These are phyloP conservation scores for Pythium diclinum DNA, from an alignment of 352 stramenopile species.

Conservation along the genomic window DNA sequence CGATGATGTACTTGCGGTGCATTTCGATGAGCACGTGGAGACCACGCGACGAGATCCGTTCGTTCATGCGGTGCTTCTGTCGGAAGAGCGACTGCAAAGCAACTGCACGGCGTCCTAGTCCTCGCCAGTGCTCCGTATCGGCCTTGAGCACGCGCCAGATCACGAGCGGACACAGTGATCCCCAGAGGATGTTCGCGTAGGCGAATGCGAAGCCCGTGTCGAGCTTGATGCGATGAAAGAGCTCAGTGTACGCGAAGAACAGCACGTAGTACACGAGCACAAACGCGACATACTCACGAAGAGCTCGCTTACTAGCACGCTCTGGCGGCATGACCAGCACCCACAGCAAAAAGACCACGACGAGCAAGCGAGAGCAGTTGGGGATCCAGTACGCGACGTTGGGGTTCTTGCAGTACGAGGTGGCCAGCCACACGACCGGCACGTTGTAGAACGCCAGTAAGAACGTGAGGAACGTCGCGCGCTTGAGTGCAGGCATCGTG, in stretches of 20 bases:
- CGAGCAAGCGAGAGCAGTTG: slow-evolving; percentile 28
- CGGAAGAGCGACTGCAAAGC: slow-evolving; percentile 49
- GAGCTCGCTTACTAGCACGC: slow-evolving; percentile 40
- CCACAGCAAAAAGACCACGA: slow-evolving; percentile 41
- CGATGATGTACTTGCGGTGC: slow-evolving; percentile 69
- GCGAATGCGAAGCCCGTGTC: slow-evolving; percentile 33
- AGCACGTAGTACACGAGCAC: slow-evolving; percentile 31
- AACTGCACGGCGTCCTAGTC: slow-evolving; percentile 51
- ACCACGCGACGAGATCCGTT: slow-evolving; percentile 35
- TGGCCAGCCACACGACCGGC: slow-evolving; percentile 41
- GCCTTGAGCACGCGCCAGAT: slow-evolving; percentile 69
- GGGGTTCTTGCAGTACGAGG: slow-evolving; percentile 8
- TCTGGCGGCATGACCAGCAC: slow-evolving; percentile 42
- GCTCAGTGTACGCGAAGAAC: slow-evolving; percentile 22
- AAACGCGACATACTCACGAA: slow-evolving; percentile 60
- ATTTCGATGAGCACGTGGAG: slow-evolving; percentile 71
- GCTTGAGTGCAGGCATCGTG: slow-evolving; percentile 45
- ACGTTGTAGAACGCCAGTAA: slow-evolving; percentile 53
- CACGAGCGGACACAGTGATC: slow-evolving; percentile 47
- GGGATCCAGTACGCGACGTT: slow-evolving; percentile 24
- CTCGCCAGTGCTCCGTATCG: slow-evolving; percentile 70
- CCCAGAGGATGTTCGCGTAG: slow-evolving; percentile 44
- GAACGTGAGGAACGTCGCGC: slow-evolving; percentile 42
- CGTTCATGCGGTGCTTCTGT: slow-evolving; percentile 19
- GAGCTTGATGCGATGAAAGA: slow-evolving; percentile 25